Evolutionary conservation across 2,329 filamentous ascomycete species (phyloP).

Genomic region (Colletotrichum incanum): DNA sequence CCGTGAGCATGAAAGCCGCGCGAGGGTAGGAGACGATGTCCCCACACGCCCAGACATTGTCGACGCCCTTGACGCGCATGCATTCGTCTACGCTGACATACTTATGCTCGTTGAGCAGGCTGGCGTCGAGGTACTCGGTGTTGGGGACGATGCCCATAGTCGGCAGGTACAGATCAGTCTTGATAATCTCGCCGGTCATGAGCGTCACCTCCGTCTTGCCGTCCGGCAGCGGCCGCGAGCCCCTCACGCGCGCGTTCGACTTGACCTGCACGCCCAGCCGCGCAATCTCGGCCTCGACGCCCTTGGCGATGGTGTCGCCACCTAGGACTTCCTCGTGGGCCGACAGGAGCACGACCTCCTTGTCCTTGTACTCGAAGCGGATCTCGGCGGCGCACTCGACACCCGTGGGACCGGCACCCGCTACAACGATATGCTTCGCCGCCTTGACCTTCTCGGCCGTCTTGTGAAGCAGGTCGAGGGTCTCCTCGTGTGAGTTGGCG

Average conservation of each 20-base stretch:
- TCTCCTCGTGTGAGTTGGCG: constrained; percentile 62
- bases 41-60: constrained; percentile 68
- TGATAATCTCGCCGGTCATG: constrained; percentile 61
- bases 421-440: constrained; percentile 70
- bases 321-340: constrained; percentile 58
- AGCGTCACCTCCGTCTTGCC: constrained; percentile 67
- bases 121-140: constrained; percentile 65
- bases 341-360: constrained; percentile 65
- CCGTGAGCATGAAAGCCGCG: constrained; percentile 73
- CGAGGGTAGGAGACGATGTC: constrained; percentile 68
- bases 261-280: constrained; percentile 67
- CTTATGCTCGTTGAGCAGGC: constrained; percentile 60
- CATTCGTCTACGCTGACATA: constrained; percentile 67
- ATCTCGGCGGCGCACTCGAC: constrained; percentile 71
- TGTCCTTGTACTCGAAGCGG: constrained; percentile 64
- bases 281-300: constrained; percentile 65
- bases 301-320: constrained; percentile 60
- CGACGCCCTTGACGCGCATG: constrained; percentile 61
- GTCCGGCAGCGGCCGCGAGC: constrained; percentile 52
- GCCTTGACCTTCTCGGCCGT: constrained; percentile 59
- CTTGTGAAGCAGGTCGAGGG: constrained; percentile 56
- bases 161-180: constrained; percentile 71
- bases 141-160: constrained; percentile 71
- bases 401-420: constrained; percentile 70
- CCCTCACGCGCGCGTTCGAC: constrained; percentile 58